Conservation (phyloP, 345 rosid genomes). For the Arabis alpina region DNA sequence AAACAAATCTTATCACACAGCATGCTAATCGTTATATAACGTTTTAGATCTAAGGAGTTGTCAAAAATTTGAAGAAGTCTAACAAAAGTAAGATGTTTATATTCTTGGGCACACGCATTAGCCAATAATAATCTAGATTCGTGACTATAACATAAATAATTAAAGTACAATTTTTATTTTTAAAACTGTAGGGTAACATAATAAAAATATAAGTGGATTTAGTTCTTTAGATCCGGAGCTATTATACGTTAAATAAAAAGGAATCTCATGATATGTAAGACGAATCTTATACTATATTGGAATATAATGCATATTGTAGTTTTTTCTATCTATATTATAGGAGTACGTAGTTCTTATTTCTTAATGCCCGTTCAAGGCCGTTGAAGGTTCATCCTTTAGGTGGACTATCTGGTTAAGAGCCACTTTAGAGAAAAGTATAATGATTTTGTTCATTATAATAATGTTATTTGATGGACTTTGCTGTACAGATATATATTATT, state of each 20-base stretch:
- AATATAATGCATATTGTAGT: constrained; percentile 13
- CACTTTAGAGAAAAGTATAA: neutral
- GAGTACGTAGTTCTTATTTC: no score
- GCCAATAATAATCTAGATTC: constrained; percentile 12
- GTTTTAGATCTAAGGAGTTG: no score
- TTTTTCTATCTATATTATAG: neutral
- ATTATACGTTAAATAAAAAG: constrained; percentile 8
- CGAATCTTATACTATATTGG: constrained; percentile 33
- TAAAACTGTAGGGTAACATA: constrained; percentile 10
- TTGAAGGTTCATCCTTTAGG: neutral
- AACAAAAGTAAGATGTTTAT: no score
- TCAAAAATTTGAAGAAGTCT: no score
- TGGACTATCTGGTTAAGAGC: constrained; percentile 27
- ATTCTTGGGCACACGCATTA: no score
- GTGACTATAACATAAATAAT: constrained; percentile 1
- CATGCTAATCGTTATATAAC: no score
- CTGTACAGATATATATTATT: neutral
- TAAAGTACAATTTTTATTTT: neutral
- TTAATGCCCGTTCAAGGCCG: constrained; percentile 20
- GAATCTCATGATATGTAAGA: constrained; percentile 22
- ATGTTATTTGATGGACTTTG: constrained; percentile 7
- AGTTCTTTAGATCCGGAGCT: constrained; percentile 20
- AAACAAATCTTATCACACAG: no score
- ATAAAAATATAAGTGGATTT: constrained; percentile 11
- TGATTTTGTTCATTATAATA: neutral